Conservation (phyloP, 1,139 yeast genomes). For the Geotrichum bryndzae region DNA sequence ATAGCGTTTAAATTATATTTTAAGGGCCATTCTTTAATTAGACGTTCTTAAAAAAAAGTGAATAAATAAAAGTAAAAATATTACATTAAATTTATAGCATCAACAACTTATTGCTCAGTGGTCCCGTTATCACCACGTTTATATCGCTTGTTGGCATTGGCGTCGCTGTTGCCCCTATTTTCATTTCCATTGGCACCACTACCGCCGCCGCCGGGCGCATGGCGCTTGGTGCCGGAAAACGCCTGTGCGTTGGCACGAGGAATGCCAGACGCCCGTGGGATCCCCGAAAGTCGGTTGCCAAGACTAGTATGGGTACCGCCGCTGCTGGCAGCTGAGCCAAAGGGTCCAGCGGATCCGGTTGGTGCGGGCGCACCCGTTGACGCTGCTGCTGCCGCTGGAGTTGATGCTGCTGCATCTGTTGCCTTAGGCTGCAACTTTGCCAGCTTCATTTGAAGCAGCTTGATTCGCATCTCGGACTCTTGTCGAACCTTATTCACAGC, state of each 20-base stretch:
- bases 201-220: neutral
- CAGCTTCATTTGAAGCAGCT: conserved; percentile 28
- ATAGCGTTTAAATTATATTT: too few species aligned
- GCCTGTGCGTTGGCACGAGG: neutral
- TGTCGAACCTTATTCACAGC: conserved; percentile 22
- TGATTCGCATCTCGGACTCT: conserved; percentile 32
- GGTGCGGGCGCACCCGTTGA: neutral
- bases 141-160: neutral
- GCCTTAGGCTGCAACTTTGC: neutral
- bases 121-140: neutral
- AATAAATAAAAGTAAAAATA: too few species aligned
- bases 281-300: neutral
- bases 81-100: too few species aligned
- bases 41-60: too few species aligned
- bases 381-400: neutral
- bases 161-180: neutral
- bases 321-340: neutral
- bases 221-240: neutral
- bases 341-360: neutral
- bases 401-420: neutral
- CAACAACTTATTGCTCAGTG: neutral
- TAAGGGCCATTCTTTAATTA: too few species aligned
- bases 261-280: conserved; percentile 1
- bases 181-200: neutral
- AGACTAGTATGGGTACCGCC: neutral